Evolutionary conservation across 331 rosid species (phyloP).

Genomic region (Phaseolus coccineus): DNA sequence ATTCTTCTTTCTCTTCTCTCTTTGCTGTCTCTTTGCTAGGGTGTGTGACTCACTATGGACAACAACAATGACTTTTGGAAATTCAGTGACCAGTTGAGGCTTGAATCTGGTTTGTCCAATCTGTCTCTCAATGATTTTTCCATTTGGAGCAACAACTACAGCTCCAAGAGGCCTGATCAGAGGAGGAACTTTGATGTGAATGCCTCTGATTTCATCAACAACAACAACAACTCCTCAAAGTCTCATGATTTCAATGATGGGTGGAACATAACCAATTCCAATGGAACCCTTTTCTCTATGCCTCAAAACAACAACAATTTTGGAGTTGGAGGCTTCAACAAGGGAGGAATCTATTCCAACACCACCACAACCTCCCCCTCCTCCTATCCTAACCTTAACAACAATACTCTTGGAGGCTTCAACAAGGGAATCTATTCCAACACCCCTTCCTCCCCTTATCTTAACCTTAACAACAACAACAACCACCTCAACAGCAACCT

Average conservation of each 20-base stretch:
- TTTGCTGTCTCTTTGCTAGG: neutral
- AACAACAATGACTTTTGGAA: conserved; percentile 69
- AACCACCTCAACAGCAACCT: conserved; percentile 53
- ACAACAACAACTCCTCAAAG: neutral
- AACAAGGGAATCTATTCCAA: conserved; percentile 25
- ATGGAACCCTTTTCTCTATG: conserved; percentile 44
- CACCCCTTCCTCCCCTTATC: neutral
- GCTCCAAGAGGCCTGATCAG: conserved; percentile 63
- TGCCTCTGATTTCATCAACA: conserved; percentile 43
- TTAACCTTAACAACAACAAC: conserved; percentile 35
- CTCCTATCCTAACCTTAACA: conserved; percentile 35
- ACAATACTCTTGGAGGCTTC: conserved; percentile 13
- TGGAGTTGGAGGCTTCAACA: conserved; percentile 62
- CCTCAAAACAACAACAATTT: conserved; percentile 39
- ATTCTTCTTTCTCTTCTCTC: neutral
- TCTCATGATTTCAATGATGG: conserved; percentile 49
- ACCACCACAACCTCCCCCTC: conserved; percentile 49
- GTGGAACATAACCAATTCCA: conserved; percentile 55
- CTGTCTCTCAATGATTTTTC: conserved; percentile 74
- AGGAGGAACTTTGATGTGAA: conserved; percentile 76
- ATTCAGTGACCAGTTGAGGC: conserved; percentile 82
- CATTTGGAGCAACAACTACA: conserved; percentile 72
- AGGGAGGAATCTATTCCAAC: conserved; percentile 63
- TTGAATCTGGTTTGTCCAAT: conserved; percentile 63
- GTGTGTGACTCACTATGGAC: conserved; percentile 55